A percentile compares a stretch with the other conserved stretches of the same genome.
Conservation (phyloP, 805 yeast species). For the Sugiyamaella lignohabitans region DNA sequence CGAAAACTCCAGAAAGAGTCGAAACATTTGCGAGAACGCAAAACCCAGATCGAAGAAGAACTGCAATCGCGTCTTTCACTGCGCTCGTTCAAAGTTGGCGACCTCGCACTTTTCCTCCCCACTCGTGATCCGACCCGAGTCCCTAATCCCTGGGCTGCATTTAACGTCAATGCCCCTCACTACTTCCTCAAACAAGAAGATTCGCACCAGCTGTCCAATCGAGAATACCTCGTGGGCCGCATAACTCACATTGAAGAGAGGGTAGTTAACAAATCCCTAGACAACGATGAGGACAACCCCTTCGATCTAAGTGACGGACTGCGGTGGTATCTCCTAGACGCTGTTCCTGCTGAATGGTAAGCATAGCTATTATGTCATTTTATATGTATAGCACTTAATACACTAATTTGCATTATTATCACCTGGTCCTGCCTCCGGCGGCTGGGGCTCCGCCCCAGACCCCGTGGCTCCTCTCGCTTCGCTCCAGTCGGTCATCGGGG, state of each 20-base stretch:
- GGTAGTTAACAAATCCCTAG: conserved; percentile 37
- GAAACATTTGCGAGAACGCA: conserved; percentile 38
- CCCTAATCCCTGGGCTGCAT: conserved; percentile 82
- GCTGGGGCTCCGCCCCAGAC: too few species aligned
- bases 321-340: conserved; percentile 59
- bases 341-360: too few species aligned
- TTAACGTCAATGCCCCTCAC: conserved; percentile 83
- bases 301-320: conserved; percentile 56
- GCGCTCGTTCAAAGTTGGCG: conserved; percentile 61
- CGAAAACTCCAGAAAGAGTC: conserved; percentile 74
- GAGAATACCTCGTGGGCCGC: conserved; percentile 82
- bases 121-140: conserved; percentile 46
- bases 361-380: too few species aligned
- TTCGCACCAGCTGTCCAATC: conserved; percentile 32
- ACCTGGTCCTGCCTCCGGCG: too few species aligned
- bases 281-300: conserved; percentile 52
- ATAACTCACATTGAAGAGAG: conserved; percentile 52
- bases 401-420: too few species aligned
- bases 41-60: conserved; percentile 27
- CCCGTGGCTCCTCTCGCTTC: too few species aligned
- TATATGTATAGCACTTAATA: too few species aligned
- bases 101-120: conserved; percentile 78
- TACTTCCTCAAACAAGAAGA: conserved; percentile 57
- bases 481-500: too few species aligned
- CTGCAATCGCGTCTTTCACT: conserved; percentile 54